phyloP scores from a whole-genome alignment of 106 monocot genomes.

The Alisma plantagoaquatica region DNA sequence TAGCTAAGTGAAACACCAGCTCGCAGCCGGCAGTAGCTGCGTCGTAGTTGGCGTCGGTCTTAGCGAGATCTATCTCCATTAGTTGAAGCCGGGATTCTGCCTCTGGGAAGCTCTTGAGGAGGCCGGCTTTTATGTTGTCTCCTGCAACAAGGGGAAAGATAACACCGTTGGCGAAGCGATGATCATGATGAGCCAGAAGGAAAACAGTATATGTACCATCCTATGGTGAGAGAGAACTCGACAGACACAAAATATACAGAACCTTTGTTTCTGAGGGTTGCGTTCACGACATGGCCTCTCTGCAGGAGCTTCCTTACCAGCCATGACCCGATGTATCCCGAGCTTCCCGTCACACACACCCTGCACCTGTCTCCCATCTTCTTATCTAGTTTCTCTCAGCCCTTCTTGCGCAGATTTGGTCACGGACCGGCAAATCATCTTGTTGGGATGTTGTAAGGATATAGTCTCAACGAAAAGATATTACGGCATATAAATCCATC shows the following conservation, averaged over 20 bases:
- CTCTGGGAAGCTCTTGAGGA: constrained; percentile 32
- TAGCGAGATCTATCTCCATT: constrained; percentile 47
- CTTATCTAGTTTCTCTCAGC: too few relatives aligned
- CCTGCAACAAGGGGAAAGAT: constrained; percentile 16
- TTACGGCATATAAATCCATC: too few relatives aligned
- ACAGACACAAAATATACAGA: too few relatives aligned
- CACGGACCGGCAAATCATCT: too few relatives aligned
- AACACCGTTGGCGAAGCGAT: too few relatives aligned
- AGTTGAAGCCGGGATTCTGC: constrained; percentile 30
- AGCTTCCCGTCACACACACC: constrained; percentile 57
- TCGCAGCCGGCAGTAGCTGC: constrained; percentile 42
- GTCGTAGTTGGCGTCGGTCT: constrained; percentile 19
- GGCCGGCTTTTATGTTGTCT: constrained; percentile 21
- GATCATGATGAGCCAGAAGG: too few relatives aligned
- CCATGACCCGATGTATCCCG: constrained; percentile 37
- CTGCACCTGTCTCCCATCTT: too few relatives aligned
- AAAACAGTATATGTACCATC: too few relatives aligned
- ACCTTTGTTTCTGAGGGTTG: constrained; percentile 50
- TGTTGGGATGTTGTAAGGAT: too few relatives aligned
- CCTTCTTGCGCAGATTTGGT: too few relatives aligned
- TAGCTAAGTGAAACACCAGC: constrained; percentile 43
- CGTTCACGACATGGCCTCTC: constrained; percentile 38
- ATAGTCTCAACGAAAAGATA: too few relatives aligned
- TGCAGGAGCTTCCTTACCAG: constrained; percentile 44
- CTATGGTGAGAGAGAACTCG: too few relatives aligned